Evolutionary conservation across 129 eudicot species (phyloP).

Genomic region (Flaveria sonorensis): DNA sequence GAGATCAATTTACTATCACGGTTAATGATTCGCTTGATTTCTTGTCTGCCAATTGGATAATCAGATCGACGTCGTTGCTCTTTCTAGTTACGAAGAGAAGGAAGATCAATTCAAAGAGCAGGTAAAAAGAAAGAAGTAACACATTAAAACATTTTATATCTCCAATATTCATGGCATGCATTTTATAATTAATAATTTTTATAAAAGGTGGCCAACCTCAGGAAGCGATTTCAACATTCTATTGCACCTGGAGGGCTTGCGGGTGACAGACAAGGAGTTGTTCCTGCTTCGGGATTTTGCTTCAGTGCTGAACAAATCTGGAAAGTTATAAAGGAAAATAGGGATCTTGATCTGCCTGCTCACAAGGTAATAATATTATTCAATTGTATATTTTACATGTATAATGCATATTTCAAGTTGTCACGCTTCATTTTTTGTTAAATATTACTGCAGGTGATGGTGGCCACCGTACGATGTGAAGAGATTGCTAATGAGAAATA

Average conservation of each 20-base stretch:
- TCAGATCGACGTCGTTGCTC: constrained; percentile 64
- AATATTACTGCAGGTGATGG: constrained; percentile 68
- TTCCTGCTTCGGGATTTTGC: constrained; percentile 44
- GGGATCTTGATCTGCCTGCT: constrained; percentile 45
- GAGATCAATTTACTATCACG: background rate
- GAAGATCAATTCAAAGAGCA: constrained; percentile 65
- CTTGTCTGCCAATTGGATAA: background rate
- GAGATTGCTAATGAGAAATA: constrained; percentile 78
- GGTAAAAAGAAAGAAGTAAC: constrained; percentile 28
- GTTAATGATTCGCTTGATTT: background rate
- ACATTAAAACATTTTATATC: background rate
- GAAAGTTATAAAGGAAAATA: constrained; percentile 42
- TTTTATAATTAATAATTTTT: background rate
- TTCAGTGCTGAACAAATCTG: constrained; percentile 40
- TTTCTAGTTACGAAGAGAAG: constrained; percentile 63
- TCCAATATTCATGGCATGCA: constrained; percentile 1
- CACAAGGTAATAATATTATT: constrained; percentile 31
- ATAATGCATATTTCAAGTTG: background rate
- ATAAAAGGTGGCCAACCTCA: constrained; percentile 33
- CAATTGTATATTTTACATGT: background rate
- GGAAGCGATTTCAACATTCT: constrained; percentile 40
- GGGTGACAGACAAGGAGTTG: constrained; percentile 42
- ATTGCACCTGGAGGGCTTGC: constrained; percentile 45
- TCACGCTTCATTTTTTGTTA: background rate
- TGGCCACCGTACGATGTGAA: constrained; percentile 99